Conservation (phyloP, 305 asterid genomes). For the Fraxinus ornus region DNA sequence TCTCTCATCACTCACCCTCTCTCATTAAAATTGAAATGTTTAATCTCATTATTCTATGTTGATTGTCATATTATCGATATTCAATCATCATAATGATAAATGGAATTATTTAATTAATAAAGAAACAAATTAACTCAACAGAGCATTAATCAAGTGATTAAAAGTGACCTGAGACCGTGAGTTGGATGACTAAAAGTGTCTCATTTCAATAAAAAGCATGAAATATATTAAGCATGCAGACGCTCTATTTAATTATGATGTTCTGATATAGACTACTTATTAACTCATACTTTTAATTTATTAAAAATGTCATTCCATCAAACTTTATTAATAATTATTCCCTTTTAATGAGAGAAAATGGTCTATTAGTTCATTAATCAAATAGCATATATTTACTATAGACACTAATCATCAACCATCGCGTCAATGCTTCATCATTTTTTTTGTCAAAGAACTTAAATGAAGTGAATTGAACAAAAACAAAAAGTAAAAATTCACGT, state of each 20-base stretch:
- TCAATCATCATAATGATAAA: no score
- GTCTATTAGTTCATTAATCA: not conserved
- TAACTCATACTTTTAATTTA: not conserved
- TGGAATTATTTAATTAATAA: no score
- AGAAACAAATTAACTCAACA: not conserved
- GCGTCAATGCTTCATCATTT: not conserved
- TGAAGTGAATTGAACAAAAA: not conserved
- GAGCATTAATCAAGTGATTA: not conserved
- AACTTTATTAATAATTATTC: not conserved
- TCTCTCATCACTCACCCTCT: not conserved
- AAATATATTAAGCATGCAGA: no score
- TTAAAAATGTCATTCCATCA: not conserved
- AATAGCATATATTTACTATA: not conserved
- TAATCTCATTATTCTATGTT: not conserved
- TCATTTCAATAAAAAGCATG: no score
- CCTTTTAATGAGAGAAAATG: not conserved
- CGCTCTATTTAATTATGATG: not conserved
- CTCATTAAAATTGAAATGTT: no score
- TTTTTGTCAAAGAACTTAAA: not conserved
- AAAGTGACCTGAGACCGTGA: no score
- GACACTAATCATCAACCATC: not conserved
- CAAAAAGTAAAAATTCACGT: no score
- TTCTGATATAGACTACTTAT: not conserved
- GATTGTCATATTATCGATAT: no score
- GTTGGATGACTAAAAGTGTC: no score